phyloP scores from a whole-genome alignment of 768 basidiomycete species.

The Suillus decipiens region DNA sequence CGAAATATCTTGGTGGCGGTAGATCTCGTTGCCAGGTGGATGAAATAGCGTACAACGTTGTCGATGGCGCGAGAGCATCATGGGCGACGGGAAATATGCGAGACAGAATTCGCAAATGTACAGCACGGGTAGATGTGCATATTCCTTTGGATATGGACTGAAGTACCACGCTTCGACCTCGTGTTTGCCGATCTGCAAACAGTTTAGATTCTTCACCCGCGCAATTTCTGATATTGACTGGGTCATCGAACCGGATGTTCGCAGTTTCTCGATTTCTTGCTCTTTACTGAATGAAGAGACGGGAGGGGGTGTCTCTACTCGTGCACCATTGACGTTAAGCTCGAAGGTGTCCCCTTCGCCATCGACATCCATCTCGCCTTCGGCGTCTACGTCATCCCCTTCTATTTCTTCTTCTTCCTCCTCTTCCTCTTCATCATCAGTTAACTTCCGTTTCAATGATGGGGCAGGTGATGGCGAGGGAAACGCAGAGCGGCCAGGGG shows the following conservation, averaged over 20 bases:
- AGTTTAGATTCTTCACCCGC: slow-evolving; percentile 97
- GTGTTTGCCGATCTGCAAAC: slow-evolving; percentile 92
- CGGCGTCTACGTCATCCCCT: slow-evolving; percentile 42
- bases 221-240: slow-evolving; percentile 98
- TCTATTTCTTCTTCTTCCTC: slow-evolving; percentile 63
- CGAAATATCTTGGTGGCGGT: slow-evolving; percentile 94
- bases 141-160: slow-evolving; percentile 98
- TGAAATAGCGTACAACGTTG: slow-evolving; percentile 88
- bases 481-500: slow-evolving; percentile 36
- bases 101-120: slow-evolving; percentile 99
- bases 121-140: slow-evolving; percentile 90
- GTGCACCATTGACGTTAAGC: slow-evolving; percentile 48
- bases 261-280: slow-evolving; percentile 97
- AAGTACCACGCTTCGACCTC: slow-evolving; percentile 99
- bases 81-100: slow-evolving; percentile 84
- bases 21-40: slow-evolving; percentile 99
- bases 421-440: slow-evolving; percentile 64
- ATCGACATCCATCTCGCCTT: slow-evolving; percentile 69
- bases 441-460: slow-evolving; percentile 67
- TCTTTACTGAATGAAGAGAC: slow-evolving; percentile 86
- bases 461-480: slow-evolving; percentile 61
- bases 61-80: slow-evolving; percentile 92
- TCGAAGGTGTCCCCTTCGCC: slow-evolving; percentile 72
- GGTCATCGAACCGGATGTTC: slow-evolving; percentile 98
- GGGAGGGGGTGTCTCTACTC: slow-evolving; percentile 53